Evolutionary conservation across 306 rosid species (phyloP).

Genomic region (Argentina anserina): DNA sequence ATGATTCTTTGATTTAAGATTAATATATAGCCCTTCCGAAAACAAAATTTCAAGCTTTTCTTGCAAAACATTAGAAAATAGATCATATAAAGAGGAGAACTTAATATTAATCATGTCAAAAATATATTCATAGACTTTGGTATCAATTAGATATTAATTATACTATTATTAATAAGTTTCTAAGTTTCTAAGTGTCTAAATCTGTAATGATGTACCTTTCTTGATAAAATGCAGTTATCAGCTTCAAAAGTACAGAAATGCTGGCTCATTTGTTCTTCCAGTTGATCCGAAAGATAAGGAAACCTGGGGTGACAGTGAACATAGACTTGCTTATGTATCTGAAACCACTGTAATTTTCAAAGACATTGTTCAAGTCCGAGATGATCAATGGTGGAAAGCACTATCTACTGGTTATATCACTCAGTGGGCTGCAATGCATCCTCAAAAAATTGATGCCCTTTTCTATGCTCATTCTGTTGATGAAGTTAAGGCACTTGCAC

Average conservation of each 20-base stretch:
- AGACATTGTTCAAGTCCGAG: conserved; percentile 85
- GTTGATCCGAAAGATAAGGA: conserved; percentile 81
- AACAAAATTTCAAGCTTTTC: not conserved
- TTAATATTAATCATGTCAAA: not conserved
- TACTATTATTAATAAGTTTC: too few relatives aligned
- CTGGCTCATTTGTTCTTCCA: conserved; percentile 88
- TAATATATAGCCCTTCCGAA: not conserved
- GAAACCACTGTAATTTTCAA: conserved; percentile 98
- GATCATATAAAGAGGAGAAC: not conserved
- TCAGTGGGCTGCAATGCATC: conserved; percentile 95
- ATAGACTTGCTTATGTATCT: conserved; percentile 88
- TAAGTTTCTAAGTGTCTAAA: not conserved
- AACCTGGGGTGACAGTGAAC: conserved; percentile 99
- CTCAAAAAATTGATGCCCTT: conserved; percentile 86
- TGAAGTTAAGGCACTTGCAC: conserved; percentile 71
- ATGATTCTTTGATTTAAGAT: not conserved
- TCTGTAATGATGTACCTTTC: conserved; percentile 5
- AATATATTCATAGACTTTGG: not conserved
- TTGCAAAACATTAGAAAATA: not conserved
- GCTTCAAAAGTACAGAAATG: conserved; percentile 88
- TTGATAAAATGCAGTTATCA: conserved; percentile 58
- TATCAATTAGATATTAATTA: not conserved
- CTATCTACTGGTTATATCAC: conserved; percentile 82
- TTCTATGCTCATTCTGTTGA: conserved; percentile 81
- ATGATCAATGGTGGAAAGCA: conserved; percentile 99